Evolutionary conservation across 1,139 yeast species (phyloP).

Genomic region (Pichia sp.): DNA sequence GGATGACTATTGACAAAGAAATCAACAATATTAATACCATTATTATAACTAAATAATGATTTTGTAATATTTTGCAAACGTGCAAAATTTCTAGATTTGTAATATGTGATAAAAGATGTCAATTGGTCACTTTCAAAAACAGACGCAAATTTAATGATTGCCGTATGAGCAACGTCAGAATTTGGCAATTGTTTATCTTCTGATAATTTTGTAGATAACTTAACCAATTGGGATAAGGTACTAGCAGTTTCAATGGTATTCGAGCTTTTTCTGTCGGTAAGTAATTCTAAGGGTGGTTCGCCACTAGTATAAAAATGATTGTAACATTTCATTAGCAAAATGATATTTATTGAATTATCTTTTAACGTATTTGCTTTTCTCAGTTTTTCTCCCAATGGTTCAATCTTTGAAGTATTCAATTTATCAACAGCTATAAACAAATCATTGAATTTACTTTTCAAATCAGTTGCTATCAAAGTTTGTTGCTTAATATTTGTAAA

Average conservation of each 20-base stretch:
- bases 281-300: conserved; percentile 53
- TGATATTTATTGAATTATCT: conserved; percentile 67
- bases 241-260: conserved; percentile 53
- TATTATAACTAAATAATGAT: conserved; percentile 75
- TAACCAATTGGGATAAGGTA: conserved; percentile 66
- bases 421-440: conserved; percentile 56
- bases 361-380: conserved; percentile 72
- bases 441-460: conserved; percentile 41
- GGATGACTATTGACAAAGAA: conserved; percentile 79
- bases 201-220: conserved; percentile 56
- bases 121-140: conserved; percentile 63
- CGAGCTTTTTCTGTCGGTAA: conserved; percentile 29
- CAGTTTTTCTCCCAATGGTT: conserved; percentile 68
- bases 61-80: conserved; percentile 75
- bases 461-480: conserved; percentile 35
- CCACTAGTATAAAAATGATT: conserved; percentile 63
- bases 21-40: conserved; percentile 77
- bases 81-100: conserved; percentile 51
- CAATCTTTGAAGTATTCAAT: conserved; percentile 52
- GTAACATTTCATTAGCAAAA: conserved; percentile 70
- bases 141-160: conserved; percentile 69
- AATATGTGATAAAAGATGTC: conserved; percentile 52
- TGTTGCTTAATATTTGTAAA: conserved; percentile 58
- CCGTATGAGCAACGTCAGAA: conserved; percentile 44
- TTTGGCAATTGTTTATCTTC: conserved; percentile 40